Evolutionary conservation across 495 filamentous ascomycete genomes (phyloP).

Genomic region (Thermothielavioides terrestris): DNA sequence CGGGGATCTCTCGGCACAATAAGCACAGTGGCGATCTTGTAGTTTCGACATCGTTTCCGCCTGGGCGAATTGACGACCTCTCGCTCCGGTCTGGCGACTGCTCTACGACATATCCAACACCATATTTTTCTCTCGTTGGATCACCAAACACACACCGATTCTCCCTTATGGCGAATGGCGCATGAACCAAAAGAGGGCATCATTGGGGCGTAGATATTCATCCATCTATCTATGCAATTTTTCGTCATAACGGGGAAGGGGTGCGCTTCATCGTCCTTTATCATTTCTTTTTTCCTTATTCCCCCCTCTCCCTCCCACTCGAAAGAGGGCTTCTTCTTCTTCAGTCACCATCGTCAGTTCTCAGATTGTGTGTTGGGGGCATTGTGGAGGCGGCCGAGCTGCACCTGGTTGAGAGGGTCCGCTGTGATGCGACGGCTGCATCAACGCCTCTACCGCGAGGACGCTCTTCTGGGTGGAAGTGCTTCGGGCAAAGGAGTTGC

Average conservation of each 20-base stretch:
- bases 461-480: too few species aligned
- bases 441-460: too few species aligned
- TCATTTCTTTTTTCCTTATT: slow-evolving; percentile 6
- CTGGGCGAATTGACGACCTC: too few species aligned
- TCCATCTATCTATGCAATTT: slow-evolving; percentile 12
- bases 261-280: slow-evolving; percentile 2
- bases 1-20: neutral
- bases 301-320: too few species aligned
- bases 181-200: slow-evolving; percentile 30
- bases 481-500: too few species aligned
- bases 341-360: neutral
- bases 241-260: neutral
- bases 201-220: slow-evolving; percentile 25
- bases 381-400: too few species aligned
- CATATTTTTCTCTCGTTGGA: slow-evolving; percentile 4
- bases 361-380: too few species aligned
- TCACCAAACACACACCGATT: slow-evolving; percentile 18
- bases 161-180: slow-evolving; percentile 28
- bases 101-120: slow-evolving; percentile 20
- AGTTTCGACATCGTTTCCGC: slow-evolving; percentile 1
- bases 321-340: neutral
- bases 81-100: too few species aligned
- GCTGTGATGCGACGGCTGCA: too few species aligned
- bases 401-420: too few species aligned
- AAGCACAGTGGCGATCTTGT: slow-evolving; percentile 7